Percentiles rank a stretch among this genome's conserved stretches.
These are phyloP conservation scores for Phytophthora brassicae DNA, from an alignment of 352 stramenopile genomes.

Conservation along the genomic window DNA sequence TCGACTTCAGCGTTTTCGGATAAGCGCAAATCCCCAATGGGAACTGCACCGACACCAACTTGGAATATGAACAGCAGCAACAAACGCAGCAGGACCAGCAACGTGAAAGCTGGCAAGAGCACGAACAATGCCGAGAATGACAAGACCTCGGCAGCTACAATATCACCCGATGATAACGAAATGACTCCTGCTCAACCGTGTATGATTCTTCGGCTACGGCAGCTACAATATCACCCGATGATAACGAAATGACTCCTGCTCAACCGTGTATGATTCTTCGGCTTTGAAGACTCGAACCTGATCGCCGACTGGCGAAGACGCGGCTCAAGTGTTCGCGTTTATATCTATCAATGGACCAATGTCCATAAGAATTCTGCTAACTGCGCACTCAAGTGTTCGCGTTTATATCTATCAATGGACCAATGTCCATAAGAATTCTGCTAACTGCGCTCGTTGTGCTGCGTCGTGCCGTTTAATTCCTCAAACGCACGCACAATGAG, in stretches of 20 bases:
- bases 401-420: conserved; percentile 25
- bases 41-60: background rate
- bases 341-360: conserved; percentile 16
- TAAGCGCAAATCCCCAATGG: conserved; percentile 3
- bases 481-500: conserved; percentile 17
- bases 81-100: background rate
- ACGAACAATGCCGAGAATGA: background rate
- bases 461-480: conserved; percentile 8
- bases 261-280: conserved; percentile 31
- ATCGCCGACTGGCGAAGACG: conserved; percentile 1
- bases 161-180: conserved; percentile 18
- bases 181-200: conserved; percentile 9
- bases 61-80: conserved; percentile 9
- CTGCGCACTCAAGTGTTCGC: conserved; percentile 21
- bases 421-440: conserved; percentile 11
- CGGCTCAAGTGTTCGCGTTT: background rate
- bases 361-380: conserved; percentile 20
- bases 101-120: background rate
- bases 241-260: conserved; percentile 6
- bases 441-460: conserved; percentile 29
- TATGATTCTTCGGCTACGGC: conserved; percentile 28
- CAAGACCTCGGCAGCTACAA: conserved; percentile 1
- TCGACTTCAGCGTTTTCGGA: conserved; percentile 9
- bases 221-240: conserved; percentile 15
- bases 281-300: conserved; percentile 9